These are phyloP conservation scores for Apiotrichum mycotoxinovorans DNA, from an alignment of 1,284 basidiomycete species.

Conservation along the genomic window DNA sequence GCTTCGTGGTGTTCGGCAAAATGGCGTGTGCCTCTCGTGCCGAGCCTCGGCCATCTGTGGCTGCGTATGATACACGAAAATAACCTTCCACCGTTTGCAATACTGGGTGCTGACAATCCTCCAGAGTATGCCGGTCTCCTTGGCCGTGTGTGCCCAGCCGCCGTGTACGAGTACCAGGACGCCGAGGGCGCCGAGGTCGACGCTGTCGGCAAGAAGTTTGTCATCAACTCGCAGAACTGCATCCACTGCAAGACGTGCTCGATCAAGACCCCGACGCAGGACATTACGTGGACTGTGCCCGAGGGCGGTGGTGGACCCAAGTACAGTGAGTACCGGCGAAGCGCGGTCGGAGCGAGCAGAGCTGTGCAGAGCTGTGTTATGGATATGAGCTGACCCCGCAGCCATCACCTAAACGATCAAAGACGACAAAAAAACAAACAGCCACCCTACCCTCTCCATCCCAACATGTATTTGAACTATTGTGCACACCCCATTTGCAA, in stretches of 20 bases:
- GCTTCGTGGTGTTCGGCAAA: too few species aligned
- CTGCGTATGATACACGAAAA: too few species aligned
- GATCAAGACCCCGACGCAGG: conserved; percentile 84
- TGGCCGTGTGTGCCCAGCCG: conserved; percentile 87
- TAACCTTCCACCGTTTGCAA: too few species aligned
- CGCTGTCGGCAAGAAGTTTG: conserved; percentile 74
- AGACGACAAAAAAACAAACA: not conserved
- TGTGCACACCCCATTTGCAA: not conserved
- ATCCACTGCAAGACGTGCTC: conserved; percentile 82
- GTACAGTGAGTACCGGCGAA: conserved; percentile 62
- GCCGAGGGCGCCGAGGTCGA: conserved; percentile 57
- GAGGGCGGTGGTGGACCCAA: conserved; percentile 92
- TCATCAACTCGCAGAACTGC: conserved; percentile 84
- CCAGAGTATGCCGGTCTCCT: conserved; percentile 78
- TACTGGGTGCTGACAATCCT: conserved; percentile 7
- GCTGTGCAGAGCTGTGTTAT: not conserved
- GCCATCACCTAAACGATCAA: conserved; percentile 23
- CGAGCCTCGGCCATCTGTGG: too few species aligned
- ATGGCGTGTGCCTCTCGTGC: too few species aligned
- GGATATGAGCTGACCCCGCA: conserved; percentile 1
- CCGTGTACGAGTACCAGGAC: conserved; percentile 93
- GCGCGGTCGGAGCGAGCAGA: not conserved
- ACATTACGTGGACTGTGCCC: conserved; percentile 85
- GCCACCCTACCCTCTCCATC: not conserved
- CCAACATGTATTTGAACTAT: conserved; percentile 7